Base-by-base conservation (phyloP, 2,329 filamentous ascomycete species). In the Xylariaceae sp. region DNA sequence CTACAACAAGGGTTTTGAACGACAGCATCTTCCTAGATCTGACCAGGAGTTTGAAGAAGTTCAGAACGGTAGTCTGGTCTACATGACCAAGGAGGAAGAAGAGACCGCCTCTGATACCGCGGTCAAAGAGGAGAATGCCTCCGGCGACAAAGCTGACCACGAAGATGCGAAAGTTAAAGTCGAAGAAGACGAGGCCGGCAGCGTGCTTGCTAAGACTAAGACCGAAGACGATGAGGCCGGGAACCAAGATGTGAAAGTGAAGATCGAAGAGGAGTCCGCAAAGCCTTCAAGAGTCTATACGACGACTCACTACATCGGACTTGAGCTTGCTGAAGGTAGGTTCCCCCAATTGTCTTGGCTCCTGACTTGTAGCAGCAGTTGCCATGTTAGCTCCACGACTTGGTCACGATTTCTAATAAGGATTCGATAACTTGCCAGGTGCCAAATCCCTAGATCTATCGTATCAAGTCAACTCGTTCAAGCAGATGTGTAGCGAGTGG, bases 1-100 rank as follows among this genome's bases (percentile, higher is more conserved):
- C 0, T 99, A 92, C 79, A 93, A 91, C 68, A 96, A 97, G 73
- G 90, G 90, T 2, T 96, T 95, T 71, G 89, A 96, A 67, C 85
- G 94, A 62, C 80, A 86, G 2, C 92, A 97, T 74, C 80, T 80
- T 51, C 93, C 77, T 81, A 87, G 76, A 48, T 74, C 74, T 74
- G 83, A 74, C 48, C 68, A 74, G 42, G 76, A 84, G 63, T 74
- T 80, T 23, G 78, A 79, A 44, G 78, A 82, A 59, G 82, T 85
- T 11, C 78, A 81, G 59, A 77, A 81, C 37, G 83, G 83, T 10
- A 80, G 76, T 61, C 72, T 85, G 39, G 72, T 76, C 11, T 82
- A 76, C 62, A 57, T 80, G 7, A 67, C 74, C 54, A 74, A 74
- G 55, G 74, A 65, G 35, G 64, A 61, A 45, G 61, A 62, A 44